Evolutionary conservation across 2,329 filamentous ascomycete species (phyloP).

Genomic region (Colletotrichum abscissum): DNA sequence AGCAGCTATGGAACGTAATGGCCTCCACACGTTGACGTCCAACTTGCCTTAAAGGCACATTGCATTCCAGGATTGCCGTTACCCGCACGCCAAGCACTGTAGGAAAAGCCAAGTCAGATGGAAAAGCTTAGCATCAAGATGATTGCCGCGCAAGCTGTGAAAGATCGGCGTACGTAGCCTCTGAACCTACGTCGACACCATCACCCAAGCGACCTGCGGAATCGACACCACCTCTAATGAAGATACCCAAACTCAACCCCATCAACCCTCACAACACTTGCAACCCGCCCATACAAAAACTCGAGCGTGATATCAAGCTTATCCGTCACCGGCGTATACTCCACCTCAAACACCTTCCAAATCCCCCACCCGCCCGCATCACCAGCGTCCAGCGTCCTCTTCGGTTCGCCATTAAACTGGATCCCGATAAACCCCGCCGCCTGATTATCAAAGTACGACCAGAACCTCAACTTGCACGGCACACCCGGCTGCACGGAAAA

Average conservation of each 20-base stretch:
- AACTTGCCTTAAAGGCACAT: background rate
- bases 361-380: conserved; percentile 16
- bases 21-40: background rate
- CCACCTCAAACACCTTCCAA: conserved; percentile 11
- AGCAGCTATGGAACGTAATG: background rate
- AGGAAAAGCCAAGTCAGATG: background rate
- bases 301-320: conserved; percentile 4
- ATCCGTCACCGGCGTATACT: conserved; percentile 4
- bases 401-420: background rate
- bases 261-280: conserved; percentile 12
- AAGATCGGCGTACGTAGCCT: background rate
- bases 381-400: conserved; percentile 7
- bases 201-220: background rate
- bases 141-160: too few species aligned
- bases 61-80: background rate
- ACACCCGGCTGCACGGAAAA: conserved; percentile 11
- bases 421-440: conserved; percentile 15
- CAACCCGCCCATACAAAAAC: background rate
- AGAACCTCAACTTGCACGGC: background rate
- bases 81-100: background rate
- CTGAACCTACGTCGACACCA: too few species aligned
- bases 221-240: background rate
- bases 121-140: background rate
- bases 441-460: conserved; percentile 14
- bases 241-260: background rate